Conservation (phyloP, 768 basidiomycete species). For the Suillus clintonianus region DNA sequence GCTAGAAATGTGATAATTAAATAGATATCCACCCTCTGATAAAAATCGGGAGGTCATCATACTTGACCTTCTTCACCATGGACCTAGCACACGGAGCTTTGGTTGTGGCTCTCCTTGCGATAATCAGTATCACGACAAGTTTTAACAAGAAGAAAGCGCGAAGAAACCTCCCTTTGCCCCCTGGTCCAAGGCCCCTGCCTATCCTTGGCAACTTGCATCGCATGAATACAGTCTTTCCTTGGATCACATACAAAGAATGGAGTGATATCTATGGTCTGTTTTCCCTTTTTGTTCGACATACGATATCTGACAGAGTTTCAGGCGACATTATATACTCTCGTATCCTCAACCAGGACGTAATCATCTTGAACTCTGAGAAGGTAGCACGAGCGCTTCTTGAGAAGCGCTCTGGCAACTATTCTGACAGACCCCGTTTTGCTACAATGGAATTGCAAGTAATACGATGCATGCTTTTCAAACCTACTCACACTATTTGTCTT, state of each 20-base stretch:
- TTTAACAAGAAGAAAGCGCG: slow-evolving; percentile 1
- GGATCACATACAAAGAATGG: slow-evolving; percentile 30
- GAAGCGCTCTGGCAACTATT: slow-evolving; percentile 43
- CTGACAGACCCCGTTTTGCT: slow-evolving; percentile 36
- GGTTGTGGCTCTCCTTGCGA: not conserved
- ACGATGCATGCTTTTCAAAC: not conserved
- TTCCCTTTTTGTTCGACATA: not conserved
- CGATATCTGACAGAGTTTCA: slow-evolving; percentile 9
- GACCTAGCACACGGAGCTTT: not conserved
- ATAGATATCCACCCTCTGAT: not conserved
- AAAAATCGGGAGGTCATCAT: not conserved
- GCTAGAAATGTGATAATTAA: not conserved
- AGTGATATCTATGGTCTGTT: slow-evolving; percentile 23
- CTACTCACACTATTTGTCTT: slow-evolving; percentile 8
- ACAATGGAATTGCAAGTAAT: slow-evolving; percentile 41
- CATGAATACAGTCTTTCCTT: slow-evolving; percentile 33
- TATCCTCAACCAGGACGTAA: slow-evolving; percentile 42
- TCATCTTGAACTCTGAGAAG: slow-evolving; percentile 42
- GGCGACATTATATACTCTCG: slow-evolving; percentile 45
- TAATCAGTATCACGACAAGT: not conserved
- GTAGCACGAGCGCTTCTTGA: slow-evolving; percentile 43
- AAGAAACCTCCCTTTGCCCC: slow-evolving; percentile 41
- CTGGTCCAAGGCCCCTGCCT: slow-evolving; percentile 49
- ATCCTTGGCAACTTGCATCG: slow-evolving; percentile 50
- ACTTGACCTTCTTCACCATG: not conserved